Percentiles rank a stretch among this genome's conserved stretches.
These are phyloP conservation scores for Corylus avellana DNA, from an alignment of 306 rosid species.

Conservation along the genomic window DNA sequence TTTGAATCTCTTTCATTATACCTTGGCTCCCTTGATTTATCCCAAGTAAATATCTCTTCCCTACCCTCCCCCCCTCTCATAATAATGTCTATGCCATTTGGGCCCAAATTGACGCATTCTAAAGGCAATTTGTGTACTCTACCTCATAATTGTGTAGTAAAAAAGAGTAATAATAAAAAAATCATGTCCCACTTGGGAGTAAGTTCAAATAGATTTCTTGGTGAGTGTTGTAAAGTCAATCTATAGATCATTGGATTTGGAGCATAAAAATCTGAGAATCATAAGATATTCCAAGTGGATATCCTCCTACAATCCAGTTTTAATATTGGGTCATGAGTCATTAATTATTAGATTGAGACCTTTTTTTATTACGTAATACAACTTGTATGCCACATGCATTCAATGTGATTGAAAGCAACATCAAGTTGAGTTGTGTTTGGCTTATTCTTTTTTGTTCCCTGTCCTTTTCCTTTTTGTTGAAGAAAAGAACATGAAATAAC, in stretches of 20 bases:
- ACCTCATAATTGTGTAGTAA: too few species aligned
- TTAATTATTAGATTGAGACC: neutral
- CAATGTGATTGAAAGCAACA: slow-evolving; percentile 1
- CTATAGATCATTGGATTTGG: too few species aligned
- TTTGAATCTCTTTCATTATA: too few species aligned
- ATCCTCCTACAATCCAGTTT: neutral
- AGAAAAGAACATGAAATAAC: neutral
- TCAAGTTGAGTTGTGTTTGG: neutral
- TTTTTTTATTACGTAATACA: neutral
- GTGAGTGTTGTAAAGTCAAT: neutral
- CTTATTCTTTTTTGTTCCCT: neutral
- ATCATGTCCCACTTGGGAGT: too few species aligned
- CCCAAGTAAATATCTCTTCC: too few species aligned
- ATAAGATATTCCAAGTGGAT: slow-evolving; percentile 24
- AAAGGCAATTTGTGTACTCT: too few species aligned
- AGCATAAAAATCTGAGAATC: slow-evolving; percentile 6
- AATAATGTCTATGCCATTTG: too few species aligned
- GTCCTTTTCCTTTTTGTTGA: neutral
- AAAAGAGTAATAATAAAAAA: too few species aligned
- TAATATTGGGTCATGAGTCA: neutral
- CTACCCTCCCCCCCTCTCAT: too few species aligned
- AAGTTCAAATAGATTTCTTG: too few species aligned
- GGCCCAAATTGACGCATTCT: too few species aligned
- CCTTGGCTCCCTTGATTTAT: too few species aligned
- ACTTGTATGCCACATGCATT: neutral